phyloP scores from a whole-genome alignment of 495 filamentous ascomycete species.

The Letharia columbiana region DNA sequence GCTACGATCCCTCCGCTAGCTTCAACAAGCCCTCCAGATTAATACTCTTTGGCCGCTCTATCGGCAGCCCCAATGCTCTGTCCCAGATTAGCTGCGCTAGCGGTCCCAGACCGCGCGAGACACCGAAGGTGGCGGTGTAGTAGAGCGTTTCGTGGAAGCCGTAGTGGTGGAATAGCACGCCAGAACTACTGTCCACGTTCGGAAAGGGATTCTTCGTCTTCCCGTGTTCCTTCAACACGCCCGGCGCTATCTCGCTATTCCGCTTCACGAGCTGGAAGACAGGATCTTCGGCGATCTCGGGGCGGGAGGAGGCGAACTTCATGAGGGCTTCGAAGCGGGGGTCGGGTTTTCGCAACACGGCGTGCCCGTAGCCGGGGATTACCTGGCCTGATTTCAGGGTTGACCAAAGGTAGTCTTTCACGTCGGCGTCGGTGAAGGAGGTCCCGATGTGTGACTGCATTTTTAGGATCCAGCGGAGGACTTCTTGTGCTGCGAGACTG shows the following conservation, averaged over 20 bases:
- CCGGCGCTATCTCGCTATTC: constrained; percentile 73
- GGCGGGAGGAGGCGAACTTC: constrained; percentile 81
- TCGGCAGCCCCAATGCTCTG: constrained; percentile 86
- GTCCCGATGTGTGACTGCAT: constrained; percentile 85
- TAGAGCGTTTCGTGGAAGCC: constrained; percentile 95
- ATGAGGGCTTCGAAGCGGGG: constrained; percentile 93
- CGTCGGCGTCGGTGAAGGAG: constrained; percentile 65
- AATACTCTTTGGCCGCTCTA: constrained; percentile 96
- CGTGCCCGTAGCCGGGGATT: constrained; percentile 95
- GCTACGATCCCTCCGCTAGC: constrained; percentile 26
- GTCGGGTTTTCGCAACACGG: constrained; percentile 93
- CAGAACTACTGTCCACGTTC: constrained; percentile 86
- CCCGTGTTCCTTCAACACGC: constrained; percentile 83
- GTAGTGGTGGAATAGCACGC: constrained; percentile 94
- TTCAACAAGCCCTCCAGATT: constrained; percentile 76
- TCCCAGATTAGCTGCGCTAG: constrained; percentile 96
- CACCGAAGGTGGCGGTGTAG: constrained; percentile 96
- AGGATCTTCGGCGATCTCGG: constrained; percentile 76
- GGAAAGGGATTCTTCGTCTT: constrained; percentile 99
- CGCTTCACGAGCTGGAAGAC: constrained; percentile 89
- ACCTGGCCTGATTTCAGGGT: constrained; percentile 91
- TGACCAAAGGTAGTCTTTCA: constrained; percentile 83
- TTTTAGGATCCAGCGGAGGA: constrained; percentile 86
- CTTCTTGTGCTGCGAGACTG: constrained; percentile 88
- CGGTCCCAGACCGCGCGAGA: constrained; percentile 82